Percentiles rank a stretch among this genome's conserved stretches.
phyloP scores from a whole-genome alignment of 352 stramenopile genomes.

The Phytophthora pluvialis region DNA sequence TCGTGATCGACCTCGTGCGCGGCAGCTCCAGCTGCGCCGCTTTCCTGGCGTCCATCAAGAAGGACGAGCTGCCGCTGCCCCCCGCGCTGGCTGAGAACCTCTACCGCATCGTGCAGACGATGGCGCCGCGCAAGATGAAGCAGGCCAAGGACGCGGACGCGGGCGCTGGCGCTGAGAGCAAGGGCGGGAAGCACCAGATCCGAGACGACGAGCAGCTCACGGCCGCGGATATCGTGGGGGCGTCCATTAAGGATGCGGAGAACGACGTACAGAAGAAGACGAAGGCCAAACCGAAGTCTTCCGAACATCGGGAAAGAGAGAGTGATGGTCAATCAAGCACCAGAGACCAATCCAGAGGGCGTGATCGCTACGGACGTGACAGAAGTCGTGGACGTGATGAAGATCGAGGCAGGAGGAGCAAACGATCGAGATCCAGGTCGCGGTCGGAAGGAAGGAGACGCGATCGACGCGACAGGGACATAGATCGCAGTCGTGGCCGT shows the following conservation, averaged over 20 bases:
- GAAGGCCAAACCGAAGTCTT: slow-evolving; percentile 7
- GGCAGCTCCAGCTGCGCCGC: slow-evolving; percentile 64
- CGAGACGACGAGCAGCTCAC: slow-evolving; percentile 75
- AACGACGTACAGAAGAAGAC: slow-evolving; percentile 11
- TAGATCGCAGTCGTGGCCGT: slow-evolving; percentile 36
- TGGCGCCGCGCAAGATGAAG: slow-evolving; percentile 68
- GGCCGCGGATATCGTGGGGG: slow-evolving; percentile 65
- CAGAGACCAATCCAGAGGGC: slow-evolving; percentile 25
- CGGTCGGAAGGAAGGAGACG: slow-evolving; percentile 32
- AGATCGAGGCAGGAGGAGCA: slow-evolving; percentile 35
- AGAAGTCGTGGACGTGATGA: slow-evolving; percentile 36
- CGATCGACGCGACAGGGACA: slow-evolving; percentile 31
- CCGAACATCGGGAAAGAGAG: slow-evolving; percentile 15
- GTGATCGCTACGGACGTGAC: slow-evolving; percentile 36
- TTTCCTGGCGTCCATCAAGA: slow-evolving; percentile 69
- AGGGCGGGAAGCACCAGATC: slow-evolving; percentile 48
- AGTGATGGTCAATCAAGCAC: slow-evolving; percentile 20
- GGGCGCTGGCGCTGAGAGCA: slow-evolving; percentile 6
- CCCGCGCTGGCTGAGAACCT: slow-evolving; percentile 74
- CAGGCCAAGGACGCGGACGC: neutral
- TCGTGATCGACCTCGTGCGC: slow-evolving; percentile 93
- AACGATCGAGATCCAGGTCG: slow-evolving; percentile 52
- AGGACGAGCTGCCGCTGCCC: slow-evolving; percentile 68
- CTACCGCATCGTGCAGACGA: slow-evolving; percentile 83
- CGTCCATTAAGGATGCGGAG: slow-evolving; percentile 37